Base-by-base conservation (phyloP, 2,329 filamentous ascomycete genomes). In the Alternaria gansuensis region DNA sequence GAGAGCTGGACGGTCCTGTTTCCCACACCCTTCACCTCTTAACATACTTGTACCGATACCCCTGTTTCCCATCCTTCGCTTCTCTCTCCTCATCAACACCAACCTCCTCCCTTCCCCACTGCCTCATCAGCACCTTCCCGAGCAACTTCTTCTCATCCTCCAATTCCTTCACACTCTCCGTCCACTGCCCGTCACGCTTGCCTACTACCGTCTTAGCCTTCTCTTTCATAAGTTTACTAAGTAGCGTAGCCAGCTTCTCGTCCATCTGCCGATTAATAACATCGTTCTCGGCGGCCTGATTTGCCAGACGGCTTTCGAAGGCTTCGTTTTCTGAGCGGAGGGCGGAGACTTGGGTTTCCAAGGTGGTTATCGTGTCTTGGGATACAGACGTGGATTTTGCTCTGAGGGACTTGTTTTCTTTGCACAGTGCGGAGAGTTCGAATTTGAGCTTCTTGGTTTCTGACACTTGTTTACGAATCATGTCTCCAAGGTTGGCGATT, bases 21-120 rank as follows among this genome's bases (percentile, higher is more conserved):
- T 31, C 2, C 23, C 36, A 10, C 6, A 5, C 11, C 40, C 36
- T 43, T 44, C 17, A 54, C 24, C 59, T 46, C 58, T 70, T 65
- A 0, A 68, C 65, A 53, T 70, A 77, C 62, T 74, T 65, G 39
- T 76, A 77, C 60, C 59, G 58, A 62, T 72, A 77, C 48, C 24
- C 26, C 52, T 77, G 74, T 43, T 53, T 60, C 50, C 71, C 66
- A n/a, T 65, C 69, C 53, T 72, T 66, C 8, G 61, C 67, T 29
- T 57, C 52, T 23, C 51, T 54, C 54, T 71, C 67, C 7, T 60
- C 53, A n/a, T 64, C 67, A 49, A 65, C 60, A 34, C 73, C 74
- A 46, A 70, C 61, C 51, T 77, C 75, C 57, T 75, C 72, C 39
- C 66, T 71, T 9, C 75, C 75, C 75, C 75, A 77, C 53, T 77